Base-by-base conservation (phyloP, 2,329 filamentous ascomycete genomes). In the Hypoxylon sp. region DNA sequence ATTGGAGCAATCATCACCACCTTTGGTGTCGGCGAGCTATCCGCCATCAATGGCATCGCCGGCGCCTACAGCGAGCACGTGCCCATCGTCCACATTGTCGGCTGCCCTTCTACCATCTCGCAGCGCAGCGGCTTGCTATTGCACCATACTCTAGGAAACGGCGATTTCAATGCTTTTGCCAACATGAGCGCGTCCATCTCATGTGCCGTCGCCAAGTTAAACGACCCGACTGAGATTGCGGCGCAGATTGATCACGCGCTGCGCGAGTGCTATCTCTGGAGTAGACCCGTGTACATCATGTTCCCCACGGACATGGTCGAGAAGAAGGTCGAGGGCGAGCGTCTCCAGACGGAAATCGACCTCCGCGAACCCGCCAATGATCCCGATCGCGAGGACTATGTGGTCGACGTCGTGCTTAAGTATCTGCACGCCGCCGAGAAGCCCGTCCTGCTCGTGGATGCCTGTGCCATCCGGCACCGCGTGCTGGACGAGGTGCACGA, bases 161-260 rank as follows among this genome's bases (percentile, higher is more conserved):
- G 93, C 63, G 90, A 96, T 80, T 96, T 92, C 79, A 89, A 91
- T 65, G 91, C 93, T 58, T 97, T 96, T 77, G 85, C 88, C 71
- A 87, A 92, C 74, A 96, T 97, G 90, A 91, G 85, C 76, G 82
- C 85, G 48, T 79, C 88, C 53, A 88, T 96, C 71, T 92, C 92
- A 0, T 91, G 89, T 75, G 87, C 88, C 21, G 84, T 91, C 39
- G 88, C 90, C 57, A 89, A 90, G 72, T 84, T 97, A 61, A 90
- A 88, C 75, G 85, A 92, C 68, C 87, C 90, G 1, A 79, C 84
- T 63, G 90, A 92, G 70, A 91, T 91, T 43, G 89, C 92, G 8
- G 81, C 83, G 12, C 87, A 93, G 73, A 94, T 97, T 71, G 94
- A 97, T 76, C 85, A 92, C 73, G 88, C 91, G 2, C 84, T 97